phyloP scores from a whole-genome alignment of 2,329 filamentous ascomycete genomes.

The Nigrospora sphaerica region DNA sequence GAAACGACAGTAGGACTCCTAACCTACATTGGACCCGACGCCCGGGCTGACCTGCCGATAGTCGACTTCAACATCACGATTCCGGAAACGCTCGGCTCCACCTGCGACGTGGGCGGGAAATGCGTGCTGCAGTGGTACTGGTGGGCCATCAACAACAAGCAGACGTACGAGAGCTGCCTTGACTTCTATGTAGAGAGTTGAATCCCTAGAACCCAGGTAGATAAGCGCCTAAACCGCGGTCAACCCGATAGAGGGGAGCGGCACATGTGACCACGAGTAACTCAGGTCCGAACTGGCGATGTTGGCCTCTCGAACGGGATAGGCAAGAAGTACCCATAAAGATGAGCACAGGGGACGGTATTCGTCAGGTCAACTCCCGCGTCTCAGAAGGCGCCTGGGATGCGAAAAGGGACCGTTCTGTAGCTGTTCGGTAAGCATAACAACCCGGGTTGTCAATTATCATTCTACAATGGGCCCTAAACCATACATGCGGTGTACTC shows the following conservation, averaged over 20 bases:
- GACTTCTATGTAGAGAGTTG: slow-evolving; percentile 36
- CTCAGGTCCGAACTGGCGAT: no score
- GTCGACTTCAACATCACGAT: slow-evolving; percentile 47
- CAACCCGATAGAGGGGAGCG: no score
- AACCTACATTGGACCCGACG: not conserved
- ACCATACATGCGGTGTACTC: not conserved
- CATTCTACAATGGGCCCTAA: not conserved
- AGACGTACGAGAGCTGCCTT: slow-evolving; percentile 58
- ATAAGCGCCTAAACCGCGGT: no score
- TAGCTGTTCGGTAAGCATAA: no score
- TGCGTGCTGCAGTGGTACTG: slow-evolving; percentile 53
- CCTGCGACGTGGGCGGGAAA: slow-evolving; percentile 42
- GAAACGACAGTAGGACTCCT: slow-evolving; percentile 25
- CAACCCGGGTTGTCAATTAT: not conserved
- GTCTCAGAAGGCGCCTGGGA: no score
- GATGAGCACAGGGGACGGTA: no score
- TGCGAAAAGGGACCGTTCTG: no score
- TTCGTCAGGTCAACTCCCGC: no score
- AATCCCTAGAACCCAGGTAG: no score
- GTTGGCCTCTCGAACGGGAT: no score
- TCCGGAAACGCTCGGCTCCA: slow-evolving; percentile 32
- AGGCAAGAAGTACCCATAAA: no score
- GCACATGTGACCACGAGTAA: no score
- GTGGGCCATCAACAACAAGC: slow-evolving; percentile 45
- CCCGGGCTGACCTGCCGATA: slow-evolving; percentile 10